Percentiles rank a stretch among this genome's conserved stretches.
phyloP scores from a whole-genome alignment of 1,284 basidiomycete species.

The Rhodotorula mucilaginosa region DNA sequence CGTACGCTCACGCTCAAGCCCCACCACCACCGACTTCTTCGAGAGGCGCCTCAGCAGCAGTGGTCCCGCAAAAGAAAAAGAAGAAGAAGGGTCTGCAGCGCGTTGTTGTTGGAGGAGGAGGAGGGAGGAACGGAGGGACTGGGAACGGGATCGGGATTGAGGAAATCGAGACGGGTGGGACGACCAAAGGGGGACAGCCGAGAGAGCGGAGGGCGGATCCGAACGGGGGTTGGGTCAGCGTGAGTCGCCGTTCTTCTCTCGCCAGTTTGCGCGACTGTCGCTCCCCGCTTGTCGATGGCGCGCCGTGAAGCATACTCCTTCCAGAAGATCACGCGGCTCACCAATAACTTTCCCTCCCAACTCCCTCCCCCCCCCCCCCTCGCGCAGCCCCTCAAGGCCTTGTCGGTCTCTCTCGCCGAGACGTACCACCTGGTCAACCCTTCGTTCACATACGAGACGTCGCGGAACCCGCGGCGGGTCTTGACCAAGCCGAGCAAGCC shows the following conservation, averaged over 20 bases:
- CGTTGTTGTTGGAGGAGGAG: not conserved
- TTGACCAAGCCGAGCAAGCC: conserved; percentile 95
- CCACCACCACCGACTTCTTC: too few species aligned
- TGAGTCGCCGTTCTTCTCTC: conserved; percentile 31
- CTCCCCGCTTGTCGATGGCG: too few species aligned
- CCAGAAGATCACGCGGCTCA: too few species aligned
- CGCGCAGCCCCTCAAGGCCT: conserved; percentile 74
- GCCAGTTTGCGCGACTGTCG: too few species aligned
- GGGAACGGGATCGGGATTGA: too few species aligned
- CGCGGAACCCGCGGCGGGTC: conserved; percentile 87
- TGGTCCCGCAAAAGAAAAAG: not conserved
- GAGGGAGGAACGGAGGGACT: not conserved
- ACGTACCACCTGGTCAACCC: conserved; percentile 92
- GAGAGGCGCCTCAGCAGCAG: too few species aligned
- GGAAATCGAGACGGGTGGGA: not conserved
- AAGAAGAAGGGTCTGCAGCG: conserved; percentile 7
- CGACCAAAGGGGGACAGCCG: conserved; percentile 61
- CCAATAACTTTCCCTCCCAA: too few species aligned
- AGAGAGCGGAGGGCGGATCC: conserved; percentile 64
- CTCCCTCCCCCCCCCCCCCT: not conserved
- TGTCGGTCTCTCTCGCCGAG: conserved; percentile 79
- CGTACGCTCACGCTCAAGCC: not conserved
- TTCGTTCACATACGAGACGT: conserved; percentile 83
- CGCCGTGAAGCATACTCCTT: too few species aligned
- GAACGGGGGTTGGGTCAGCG: conserved; percentile 54